Evolutionary conservation across 768 basidiomycete genomes (phyloP).

Genomic region (Cystofilobasidium macerans): DNA sequence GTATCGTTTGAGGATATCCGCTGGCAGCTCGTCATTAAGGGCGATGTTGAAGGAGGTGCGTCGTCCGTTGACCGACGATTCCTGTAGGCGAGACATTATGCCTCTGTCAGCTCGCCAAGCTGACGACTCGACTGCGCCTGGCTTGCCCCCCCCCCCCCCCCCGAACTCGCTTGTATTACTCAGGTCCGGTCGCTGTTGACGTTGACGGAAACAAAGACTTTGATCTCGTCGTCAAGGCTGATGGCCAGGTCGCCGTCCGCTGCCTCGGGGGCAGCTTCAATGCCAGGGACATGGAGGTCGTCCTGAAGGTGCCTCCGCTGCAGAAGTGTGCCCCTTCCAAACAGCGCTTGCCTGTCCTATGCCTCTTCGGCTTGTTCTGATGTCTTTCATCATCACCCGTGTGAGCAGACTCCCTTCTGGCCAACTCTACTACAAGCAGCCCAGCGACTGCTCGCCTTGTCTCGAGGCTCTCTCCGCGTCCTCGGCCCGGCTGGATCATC

Average conservation of each 20-base stretch:
- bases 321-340: constrained; percentile 2
- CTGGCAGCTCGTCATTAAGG: constrained; percentile 21
- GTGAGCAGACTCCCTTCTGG: too few relatives aligned
- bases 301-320: constrained; percentile 8
- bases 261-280: constrained; percentile 22
- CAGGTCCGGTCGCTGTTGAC: constrained; percentile 5
- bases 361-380: neutral
- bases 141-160: neutral
- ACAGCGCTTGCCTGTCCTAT: neutral
- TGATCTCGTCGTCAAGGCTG: constrained; percentile 12
- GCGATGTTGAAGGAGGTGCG: constrained; percentile 20
- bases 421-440: too few relatives aligned
- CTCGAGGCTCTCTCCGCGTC: too few relatives aligned
- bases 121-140: neutral
- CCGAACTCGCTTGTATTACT: neutral
- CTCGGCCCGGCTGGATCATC: too few relatives aligned
- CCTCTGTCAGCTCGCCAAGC: too few relatives aligned
- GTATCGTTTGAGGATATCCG: constrained; percentile 19
- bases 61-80: neutral
- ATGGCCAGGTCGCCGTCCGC: constrained; percentile 7
- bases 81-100: too few relatives aligned
- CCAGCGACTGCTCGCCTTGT: too few relatives aligned
- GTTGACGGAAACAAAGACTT: constrained; percentile 27
- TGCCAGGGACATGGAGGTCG: neutral
- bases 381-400: too few relatives aligned